Base-by-base conservation (phyloP, 768 basidiomycete species). In the Termitomyces sp. region DNA sequence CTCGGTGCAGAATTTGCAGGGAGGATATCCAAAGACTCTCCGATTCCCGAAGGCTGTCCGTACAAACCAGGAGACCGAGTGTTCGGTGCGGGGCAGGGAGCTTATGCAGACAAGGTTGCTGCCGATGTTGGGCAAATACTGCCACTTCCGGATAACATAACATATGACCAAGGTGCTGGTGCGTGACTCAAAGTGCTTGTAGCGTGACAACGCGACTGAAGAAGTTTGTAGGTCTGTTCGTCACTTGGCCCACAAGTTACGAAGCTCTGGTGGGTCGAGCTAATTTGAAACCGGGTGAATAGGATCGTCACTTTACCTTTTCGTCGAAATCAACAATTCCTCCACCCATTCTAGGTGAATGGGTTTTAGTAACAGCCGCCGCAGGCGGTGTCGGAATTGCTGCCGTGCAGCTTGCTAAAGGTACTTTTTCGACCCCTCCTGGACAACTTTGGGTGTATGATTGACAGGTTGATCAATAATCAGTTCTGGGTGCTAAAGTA, bases 191-290 rank as follows among this genome's bases (percentile, higher is more conserved):
- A 52, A 20, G 26, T 52, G 38, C 36, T 40, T 41, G 40, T n/a
- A 30, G 38, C 40, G 38, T 10, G 26, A 52, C 26, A 13, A 30
- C 24, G 18, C 26, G 26, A 40, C 26, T 5, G 28, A 52, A 16
- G 52, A 40, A 28, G 14, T 22, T 46, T 35, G 3, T 56, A 88
- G 93, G 91, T 3, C 67, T 97, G 51, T 90, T 71, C 63, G 72
- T 98, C n/a, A 95, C 93, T 8, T 94, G 90, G 84, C 92, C 94
- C 0, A 98, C 96, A 6, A 89, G 87, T 60, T 98, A 97, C 64
- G 94, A 95, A 66, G 97, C 87, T 0, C 75, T 99, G 14, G 89
- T 94, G 0, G 90, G 89, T 11, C 78, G 94, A 52, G 96, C 92
- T 13, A 75, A 90, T 47, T 72, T 94, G 43, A 85, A 94, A 67